Evolutionary conservation across 371 early-diverging fungal genomes (phyloP), one percentile per base, ranked within the genome.

Genomic region (Mortierella sp.): DNA sequence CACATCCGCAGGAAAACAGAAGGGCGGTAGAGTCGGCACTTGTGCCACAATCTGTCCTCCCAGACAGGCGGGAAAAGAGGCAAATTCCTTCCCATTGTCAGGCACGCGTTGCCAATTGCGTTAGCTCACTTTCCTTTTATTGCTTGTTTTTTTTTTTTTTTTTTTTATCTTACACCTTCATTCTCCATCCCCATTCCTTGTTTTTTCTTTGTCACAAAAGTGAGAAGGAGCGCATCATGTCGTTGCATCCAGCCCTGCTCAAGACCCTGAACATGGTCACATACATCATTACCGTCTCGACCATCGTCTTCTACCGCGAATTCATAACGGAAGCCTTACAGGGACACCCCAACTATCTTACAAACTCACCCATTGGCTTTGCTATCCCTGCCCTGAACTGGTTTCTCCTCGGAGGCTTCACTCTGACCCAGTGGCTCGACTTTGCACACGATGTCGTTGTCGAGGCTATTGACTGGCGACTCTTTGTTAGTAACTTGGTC

Each of bases 371-470:
- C 30, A 28, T 71, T 49, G 72, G 78, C 21, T 60, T 60, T 17
- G 34, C 52, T 15, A 60, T 78, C 52, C 72, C 72, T 0, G 67
- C 68, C 43, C 27, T 60, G 23, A 58, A 57, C 43, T 70, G 67
- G 62, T 53, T 71, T 68, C 68, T 78, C 43, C 67, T 78, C 39
- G 72, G 54, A 7, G 72, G 72, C 21, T 72, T 72, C 41, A 53
- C 43, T 9, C 42, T 70, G 11, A 44, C 53, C 51, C 75, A 75
- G 46, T 75, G 75, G 75, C 43, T 59, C 39, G 75, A 75, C 24
- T 67, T 55, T 56, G 68, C 75, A 12, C 69, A 75, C n/a, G 75
- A 75, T 49, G 56, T 68, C 17, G 68, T 75, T 6, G 75, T 75
- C 27, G 75, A 75, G 32, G 75, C 64, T 24, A 46, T 75, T 34